Evolutionary conservation across 208 protist genomes (phyloP).

Genomic region (Leptomonas pyrrhocoris): DNA sequence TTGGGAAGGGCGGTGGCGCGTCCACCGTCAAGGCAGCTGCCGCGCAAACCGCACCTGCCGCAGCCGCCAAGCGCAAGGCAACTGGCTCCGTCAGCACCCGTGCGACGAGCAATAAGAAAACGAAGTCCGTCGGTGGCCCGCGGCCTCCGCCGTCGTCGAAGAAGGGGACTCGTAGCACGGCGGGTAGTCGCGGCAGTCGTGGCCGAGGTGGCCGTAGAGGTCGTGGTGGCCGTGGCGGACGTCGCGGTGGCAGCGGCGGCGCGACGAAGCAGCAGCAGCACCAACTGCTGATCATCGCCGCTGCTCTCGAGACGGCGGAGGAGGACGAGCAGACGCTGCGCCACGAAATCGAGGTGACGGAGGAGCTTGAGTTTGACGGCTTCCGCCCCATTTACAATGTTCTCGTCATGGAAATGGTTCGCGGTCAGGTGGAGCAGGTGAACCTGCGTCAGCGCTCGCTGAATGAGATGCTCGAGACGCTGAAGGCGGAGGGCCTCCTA

Average conservation of each 20-base stretch:
- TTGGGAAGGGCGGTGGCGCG: conserved; percentile 4
- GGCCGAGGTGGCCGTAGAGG: conserved; percentile 6
- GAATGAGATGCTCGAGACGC: conserved; percentile 58
- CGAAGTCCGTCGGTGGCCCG: conserved; percentile 8
- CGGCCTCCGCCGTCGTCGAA: conserved; percentile 7
- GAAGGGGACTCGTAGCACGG: not conserved
- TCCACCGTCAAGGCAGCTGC: not conserved
- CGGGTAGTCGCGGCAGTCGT: conserved; percentile 14
- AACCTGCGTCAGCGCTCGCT: conserved; percentile 63
- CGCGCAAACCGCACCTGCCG: not conserved
- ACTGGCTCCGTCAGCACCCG: conserved; percentile 28
- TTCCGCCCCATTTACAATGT: conserved; percentile 70
- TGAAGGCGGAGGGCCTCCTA: conserved; percentile 45
- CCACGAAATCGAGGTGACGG: conserved; percentile 38
- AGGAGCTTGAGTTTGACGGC: conserved; percentile 56
- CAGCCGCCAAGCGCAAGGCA: conserved; percentile 11
- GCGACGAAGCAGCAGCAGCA: conserved; percentile 23
- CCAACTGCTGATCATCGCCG: conserved; percentile 24
- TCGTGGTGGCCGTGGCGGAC: conserved; percentile 11
- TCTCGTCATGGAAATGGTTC: conserved; percentile 77
- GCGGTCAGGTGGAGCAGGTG: conserved; percentile 56
- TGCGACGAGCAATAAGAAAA: conserved; percentile 14
- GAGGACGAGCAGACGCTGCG: conserved; percentile 51
- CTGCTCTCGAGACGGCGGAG: conserved; percentile 29
- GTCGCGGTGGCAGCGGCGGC: conserved; percentile 2